Evolutionary conservation across 169 alveolate genomes (phyloP).

Genomic region (Perkinsus chesapeaki): DNA sequence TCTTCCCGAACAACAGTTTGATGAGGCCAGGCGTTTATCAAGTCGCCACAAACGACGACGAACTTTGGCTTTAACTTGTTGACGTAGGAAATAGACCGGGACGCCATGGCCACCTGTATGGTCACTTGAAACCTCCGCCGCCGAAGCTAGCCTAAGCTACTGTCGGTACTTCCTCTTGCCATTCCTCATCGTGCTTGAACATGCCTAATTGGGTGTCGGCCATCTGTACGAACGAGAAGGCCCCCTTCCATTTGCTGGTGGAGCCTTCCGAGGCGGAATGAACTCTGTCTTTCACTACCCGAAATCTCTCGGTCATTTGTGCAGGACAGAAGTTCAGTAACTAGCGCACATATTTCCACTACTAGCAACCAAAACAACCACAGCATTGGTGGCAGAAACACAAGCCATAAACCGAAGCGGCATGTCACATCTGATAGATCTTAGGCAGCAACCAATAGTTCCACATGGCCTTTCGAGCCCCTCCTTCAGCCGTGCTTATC

Average conservation of each 20-base stretch:
- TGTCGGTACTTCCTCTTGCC: not conserved
- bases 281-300: not conserved
- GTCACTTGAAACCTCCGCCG: not conserved
- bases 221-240: constrained; percentile 4
- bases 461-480: not conserved
- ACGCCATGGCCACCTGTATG: not conserved
- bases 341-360: too few species aligned
- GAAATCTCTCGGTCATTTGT: not conserved
- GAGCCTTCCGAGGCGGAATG: not conserved
- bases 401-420: too few species aligned
- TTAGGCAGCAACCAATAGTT: not conserved
- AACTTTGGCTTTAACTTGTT: constrained; percentile 3
- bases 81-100: not conserved
- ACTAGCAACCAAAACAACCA: not conserved
- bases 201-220: constrained; percentile 15
- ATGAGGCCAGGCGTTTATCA: constrained; percentile 3
- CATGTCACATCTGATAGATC: not conserved
- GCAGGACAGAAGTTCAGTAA: not conserved
- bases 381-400: not conserved
- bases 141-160: not conserved
- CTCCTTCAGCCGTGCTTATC: not conserved
- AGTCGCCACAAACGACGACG: constrained; percentile 14
- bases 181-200: not conserved
- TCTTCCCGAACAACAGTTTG: not conserved
- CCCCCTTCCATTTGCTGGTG: not conserved